A percentile compares a stretch with the other conserved stretches of the same genome.
Conservation (phyloP, 768 basidiomycete genomes). For the Calvatia gigantea region DNA sequence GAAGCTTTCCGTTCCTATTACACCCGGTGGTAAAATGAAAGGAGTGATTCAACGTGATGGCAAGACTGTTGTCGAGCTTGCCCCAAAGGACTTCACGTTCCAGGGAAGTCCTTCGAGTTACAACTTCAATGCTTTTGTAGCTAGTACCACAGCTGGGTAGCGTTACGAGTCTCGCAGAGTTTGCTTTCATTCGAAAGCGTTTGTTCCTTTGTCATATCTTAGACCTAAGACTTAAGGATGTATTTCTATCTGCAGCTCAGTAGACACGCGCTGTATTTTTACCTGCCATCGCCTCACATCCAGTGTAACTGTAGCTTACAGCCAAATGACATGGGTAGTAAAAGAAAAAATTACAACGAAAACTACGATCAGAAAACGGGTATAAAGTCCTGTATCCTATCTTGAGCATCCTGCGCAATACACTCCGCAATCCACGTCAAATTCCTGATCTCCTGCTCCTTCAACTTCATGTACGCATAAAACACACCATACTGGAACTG, state of each 20-base stretch:
- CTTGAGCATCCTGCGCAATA: constrained; percentile 94
- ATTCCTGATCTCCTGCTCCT: constrained; percentile 88
- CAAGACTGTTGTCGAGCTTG: constrained; percentile 41
- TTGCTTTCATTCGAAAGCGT: background rate
- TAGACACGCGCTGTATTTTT: background rate
- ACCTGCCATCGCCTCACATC: background rate
- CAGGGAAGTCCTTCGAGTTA: constrained; percentile 50
- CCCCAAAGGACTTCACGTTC: constrained; percentile 51
- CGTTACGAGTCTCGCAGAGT: background rate
- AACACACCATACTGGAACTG: constrained; percentile 95
- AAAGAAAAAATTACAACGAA: background rate
- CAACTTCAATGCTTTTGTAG: constrained; percentile 75
- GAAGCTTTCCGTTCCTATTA: constrained; percentile 58
- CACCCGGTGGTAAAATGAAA: constrained; percentile 47
- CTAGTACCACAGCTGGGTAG: constrained; percentile 26
- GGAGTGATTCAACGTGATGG: constrained; percentile 47
- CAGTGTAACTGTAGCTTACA: background rate
- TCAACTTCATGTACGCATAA: constrained; percentile 88
- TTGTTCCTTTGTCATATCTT: constrained; percentile 3
- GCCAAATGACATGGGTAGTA: background rate
- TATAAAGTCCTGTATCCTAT: constrained; percentile 94
- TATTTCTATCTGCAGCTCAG: background rate
- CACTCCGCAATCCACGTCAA: constrained; percentile 96
- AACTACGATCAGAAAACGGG: constrained; percentile 67
- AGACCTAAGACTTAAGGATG: background rate